These are phyloP conservation scores for Yueomyces sp. DNA, from an alignment of 805 yeast genomes.

Conservation along the genomic window DNA sequence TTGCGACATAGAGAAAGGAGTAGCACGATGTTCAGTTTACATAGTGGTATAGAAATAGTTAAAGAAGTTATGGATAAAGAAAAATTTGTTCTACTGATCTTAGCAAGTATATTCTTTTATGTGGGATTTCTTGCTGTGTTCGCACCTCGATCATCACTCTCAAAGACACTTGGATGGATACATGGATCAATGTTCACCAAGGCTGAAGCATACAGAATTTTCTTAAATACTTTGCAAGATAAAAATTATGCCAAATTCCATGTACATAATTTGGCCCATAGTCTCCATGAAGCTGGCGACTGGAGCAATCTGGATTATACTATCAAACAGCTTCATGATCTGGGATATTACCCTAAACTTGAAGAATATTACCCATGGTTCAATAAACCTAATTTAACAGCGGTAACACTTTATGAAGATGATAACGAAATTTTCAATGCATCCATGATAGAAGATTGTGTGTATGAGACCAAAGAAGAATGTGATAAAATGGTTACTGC, in stretches of 20 bases:
- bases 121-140: constrained; percentile 53
- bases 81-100: constrained; percentile 13
- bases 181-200: constrained; percentile 54
- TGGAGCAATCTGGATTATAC: constrained; percentile 36
- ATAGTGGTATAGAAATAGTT: constrained; percentile 17
- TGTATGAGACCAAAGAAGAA: constrained; percentile 30
- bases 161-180: constrained; percentile 65
- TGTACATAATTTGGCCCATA: constrained; percentile 1
- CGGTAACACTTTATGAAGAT: constrained; percentile 22
- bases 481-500: constrained; percentile 31
- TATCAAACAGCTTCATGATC: constrained; percentile 32
- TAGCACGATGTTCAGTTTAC: constrained; percentile 18
- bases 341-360: constrained; percentile 36
- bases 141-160: constrained; percentile 71
- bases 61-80: constrained; percentile 20
- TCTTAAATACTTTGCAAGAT: constrained; percentile 29
- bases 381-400: constrained; percentile 36
- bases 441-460: constrained; percentile 35
- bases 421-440: constrained; percentile 33
- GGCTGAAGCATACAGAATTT: constrained; percentile 56
- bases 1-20: constrained; percentile 14
- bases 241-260: constrained; percentile 21
- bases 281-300: constrained; percentile 30
- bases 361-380: constrained; percentile 48
- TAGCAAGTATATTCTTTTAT: constrained; percentile 17